Evolutionary conservation across 2,329 filamentous ascomycete species (phyloP).

Genomic region (Alternaria gaisen): DNA sequence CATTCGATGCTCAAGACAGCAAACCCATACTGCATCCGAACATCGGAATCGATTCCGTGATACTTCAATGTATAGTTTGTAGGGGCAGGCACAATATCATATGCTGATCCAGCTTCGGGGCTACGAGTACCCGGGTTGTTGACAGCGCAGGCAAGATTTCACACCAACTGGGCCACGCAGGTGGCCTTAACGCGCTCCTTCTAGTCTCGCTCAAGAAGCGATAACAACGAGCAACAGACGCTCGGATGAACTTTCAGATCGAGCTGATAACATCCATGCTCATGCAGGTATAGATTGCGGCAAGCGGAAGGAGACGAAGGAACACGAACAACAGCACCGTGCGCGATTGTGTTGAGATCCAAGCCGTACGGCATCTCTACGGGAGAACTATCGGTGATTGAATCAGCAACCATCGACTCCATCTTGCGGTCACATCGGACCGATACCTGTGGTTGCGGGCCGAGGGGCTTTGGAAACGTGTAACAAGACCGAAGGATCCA

Average conservation of each 20-base stretch:
- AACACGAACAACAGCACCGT: conserved; percentile 3
- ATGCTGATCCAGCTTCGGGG: neutral
- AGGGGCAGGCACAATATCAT: neutral
- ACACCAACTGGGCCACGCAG: neutral
- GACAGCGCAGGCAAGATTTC: neutral
- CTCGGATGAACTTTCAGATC: neutral
- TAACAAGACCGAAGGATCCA: conserved; percentile 5
- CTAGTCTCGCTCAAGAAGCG: neutral
- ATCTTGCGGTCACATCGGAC: neutral
- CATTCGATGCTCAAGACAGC: neutral
- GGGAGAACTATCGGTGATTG: conserved; percentile 1
- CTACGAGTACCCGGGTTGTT: neutral
- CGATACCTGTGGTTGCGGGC: conserved; percentile 2
- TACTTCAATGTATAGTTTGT: neutral
- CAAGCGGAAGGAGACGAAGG: neutral
- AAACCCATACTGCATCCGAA: neutral
- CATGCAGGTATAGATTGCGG: neutral
- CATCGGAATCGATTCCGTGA: neutral
- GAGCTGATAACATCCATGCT: neutral
- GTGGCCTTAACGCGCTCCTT: neutral
- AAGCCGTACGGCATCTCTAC: neutral
- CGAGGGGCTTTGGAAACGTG: neutral
- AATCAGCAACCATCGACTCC: neutral
- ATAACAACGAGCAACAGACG: neutral
- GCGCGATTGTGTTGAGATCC: neutral